Conservation (phyloP, 257 asterid species). For the Petrea volubilis region DNA sequence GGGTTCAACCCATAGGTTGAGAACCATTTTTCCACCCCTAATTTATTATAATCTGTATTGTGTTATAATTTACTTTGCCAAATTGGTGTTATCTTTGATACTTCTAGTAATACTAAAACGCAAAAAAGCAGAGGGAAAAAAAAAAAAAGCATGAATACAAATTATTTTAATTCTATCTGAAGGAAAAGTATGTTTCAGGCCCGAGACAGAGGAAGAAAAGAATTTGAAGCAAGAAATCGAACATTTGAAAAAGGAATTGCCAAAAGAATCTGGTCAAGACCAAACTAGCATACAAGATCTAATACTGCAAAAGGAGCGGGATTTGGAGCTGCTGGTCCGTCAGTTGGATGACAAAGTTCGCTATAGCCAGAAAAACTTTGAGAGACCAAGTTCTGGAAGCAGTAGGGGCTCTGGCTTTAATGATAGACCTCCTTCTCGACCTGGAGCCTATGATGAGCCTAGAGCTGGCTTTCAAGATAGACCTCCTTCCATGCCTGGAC, state of each 20-base stretch:
- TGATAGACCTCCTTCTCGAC: slow-evolving; percentile 44
- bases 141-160: neutral
- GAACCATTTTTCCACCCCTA: no score
- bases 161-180: neutral
- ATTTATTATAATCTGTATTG: neutral
- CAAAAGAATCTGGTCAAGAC: slow-evolving; percentile 43
- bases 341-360: slow-evolving; percentile 75
- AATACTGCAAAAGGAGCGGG: slow-evolving; percentile 49
- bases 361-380: slow-evolving; percentile 54
- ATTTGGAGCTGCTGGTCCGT: slow-evolving; percentile 56
- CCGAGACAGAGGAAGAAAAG: slow-evolving; percentile 73
- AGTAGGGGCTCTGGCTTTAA: slow-evolving; percentile 39
- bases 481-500: slow-evolving; percentile 37
- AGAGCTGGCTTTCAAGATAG: slow-evolving; percentile 38
- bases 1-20: no score
- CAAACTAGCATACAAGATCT: slow-evolving; percentile 36
- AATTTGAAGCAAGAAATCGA: slow-evolving; percentile 66
- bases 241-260: slow-evolving; percentile 46
- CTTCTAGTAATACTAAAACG: neutral
- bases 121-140: neutral
- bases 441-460: slow-evolving; percentile 45
- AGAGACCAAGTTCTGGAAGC: slow-evolving; percentile 66
- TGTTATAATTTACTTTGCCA: neutral
- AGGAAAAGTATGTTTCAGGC: slow-evolving; percentile 45
- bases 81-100: neutral